Percentiles rank a stretch among this genome's conserved stretches.
phyloP scores from a whole-genome alignment of 495 filamentous ascomycete genomes.

The Penicillium riverlandense region DNA sequence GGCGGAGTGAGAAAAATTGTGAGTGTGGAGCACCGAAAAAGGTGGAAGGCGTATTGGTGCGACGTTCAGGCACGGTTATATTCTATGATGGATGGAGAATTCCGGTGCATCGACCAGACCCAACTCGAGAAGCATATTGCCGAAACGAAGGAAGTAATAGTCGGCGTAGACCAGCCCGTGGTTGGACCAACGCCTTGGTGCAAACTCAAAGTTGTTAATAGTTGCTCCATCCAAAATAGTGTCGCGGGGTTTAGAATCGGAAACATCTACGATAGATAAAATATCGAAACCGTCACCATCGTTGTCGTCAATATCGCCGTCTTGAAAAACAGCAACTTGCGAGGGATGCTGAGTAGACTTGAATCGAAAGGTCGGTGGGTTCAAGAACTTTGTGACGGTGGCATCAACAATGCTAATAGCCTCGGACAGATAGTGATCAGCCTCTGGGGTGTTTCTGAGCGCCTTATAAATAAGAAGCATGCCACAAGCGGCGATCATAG shows the following conservation, averaged over 20 bases:
- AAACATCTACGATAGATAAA: neutral
- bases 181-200: slow-evolving; percentile 25
- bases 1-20: no score
- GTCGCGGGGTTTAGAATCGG: neutral
- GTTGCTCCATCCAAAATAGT: slow-evolving; percentile 26
- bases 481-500: slow-evolving; percentile 35
- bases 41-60: no score
- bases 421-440: slow-evolving; percentile 14
- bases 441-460: neutral
- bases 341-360: neutral
- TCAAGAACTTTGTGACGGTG: slow-evolving; percentile 16
- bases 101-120: slow-evolving; percentile 3
- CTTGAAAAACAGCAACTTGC: slow-evolving; percentile 1
- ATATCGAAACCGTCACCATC: neutral
- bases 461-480: slow-evolving; percentile 31
- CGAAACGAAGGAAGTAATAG: slow-evolving; percentile 40
- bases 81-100: no score
- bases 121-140: slow-evolving; percentile 28
- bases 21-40: no score
- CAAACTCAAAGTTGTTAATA: slow-evolving; percentile 33
- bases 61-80: no score
- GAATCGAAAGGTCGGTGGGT: slow-evolving; percentile 4
- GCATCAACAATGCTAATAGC: slow-evolving; percentile 27
- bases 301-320: neutral
- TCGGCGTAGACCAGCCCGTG: slow-evolving; percentile 43